Evolutionary conservation across 148 eudicot species (phyloP).

Genomic region (Spergularia marina): DNA sequence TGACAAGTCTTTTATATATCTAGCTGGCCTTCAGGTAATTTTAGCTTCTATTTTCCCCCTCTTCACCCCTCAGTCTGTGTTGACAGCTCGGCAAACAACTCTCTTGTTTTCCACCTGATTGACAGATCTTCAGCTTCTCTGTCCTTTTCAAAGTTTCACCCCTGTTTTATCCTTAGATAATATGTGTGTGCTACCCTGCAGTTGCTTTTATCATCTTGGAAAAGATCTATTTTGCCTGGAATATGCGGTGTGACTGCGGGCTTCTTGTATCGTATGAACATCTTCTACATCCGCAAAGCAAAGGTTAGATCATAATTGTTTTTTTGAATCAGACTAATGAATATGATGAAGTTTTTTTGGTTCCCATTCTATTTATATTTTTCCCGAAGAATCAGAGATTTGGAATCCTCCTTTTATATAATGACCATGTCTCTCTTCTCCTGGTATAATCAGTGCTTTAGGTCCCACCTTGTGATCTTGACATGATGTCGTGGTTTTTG

Average conservation of each 20-base stretch:
- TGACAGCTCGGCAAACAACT: not conserved
- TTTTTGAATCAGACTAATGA: no score
- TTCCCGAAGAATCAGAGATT: no score
- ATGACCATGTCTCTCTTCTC: not conserved
- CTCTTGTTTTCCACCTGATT: not conserved
- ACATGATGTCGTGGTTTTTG: slow-evolving; percentile 5
- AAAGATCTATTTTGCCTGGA: slow-evolving; percentile 81
- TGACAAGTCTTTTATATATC: slow-evolving; percentile 91
- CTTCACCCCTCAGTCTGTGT: not conserved
- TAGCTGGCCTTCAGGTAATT: slow-evolving; percentile 97
- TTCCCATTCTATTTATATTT: no score
- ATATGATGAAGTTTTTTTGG: no score
- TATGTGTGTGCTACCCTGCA: slow-evolving; percentile 39
- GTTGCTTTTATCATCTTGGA: slow-evolving; percentile 94
- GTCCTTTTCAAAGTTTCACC: slow-evolving; percentile 4
- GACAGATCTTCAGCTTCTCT: not conserved
- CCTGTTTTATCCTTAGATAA: slow-evolving; percentile 3
- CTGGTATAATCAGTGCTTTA: not conserved
- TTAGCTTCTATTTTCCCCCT: not conserved
- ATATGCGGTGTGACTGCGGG: slow-evolving; percentile 91
- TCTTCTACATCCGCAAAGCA: slow-evolving; percentile 63
- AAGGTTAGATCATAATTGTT: slow-evolving; percentile 44
- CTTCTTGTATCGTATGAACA: slow-evolving; percentile 66
- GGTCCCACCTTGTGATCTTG: not conserved
- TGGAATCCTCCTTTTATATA: no score